These are phyloP conservation scores for Termitomyces sp. DNA, from an alignment of 768 basidiomycete species.

Conservation along the genomic window DNA sequence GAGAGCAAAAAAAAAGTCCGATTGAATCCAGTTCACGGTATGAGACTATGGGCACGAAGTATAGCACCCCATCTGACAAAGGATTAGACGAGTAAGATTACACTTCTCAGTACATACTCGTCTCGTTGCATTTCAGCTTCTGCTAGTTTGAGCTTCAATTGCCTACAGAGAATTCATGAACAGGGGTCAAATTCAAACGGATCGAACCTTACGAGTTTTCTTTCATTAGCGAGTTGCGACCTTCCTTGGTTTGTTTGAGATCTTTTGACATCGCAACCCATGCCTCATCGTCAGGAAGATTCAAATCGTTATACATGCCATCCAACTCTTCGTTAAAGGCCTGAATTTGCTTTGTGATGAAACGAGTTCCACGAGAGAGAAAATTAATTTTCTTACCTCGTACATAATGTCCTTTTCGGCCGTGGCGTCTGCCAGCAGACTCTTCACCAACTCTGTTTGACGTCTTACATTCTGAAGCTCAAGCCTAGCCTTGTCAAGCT, in stretches of 20 bases:
- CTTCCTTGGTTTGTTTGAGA: constrained; percentile 69
- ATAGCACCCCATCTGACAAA: constrained; percentile 61
- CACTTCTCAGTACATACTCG: constrained; percentile 51
- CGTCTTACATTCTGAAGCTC: constrained; percentile 70
- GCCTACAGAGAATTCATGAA: constrained; percentile 33
- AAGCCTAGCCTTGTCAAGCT: constrained; percentile 56
- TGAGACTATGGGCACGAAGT: constrained; percentile 46
- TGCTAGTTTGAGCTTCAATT: constrained; percentile 64
- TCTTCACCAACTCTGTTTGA: constrained; percentile 78
- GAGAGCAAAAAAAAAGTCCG: not conserved
- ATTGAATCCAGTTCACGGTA: constrained; percentile 21
- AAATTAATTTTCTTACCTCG: constrained; percentile 49
- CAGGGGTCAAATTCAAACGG: not conserved
- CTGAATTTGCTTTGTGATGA: constrained; percentile 33
- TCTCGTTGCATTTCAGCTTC: constrained; percentile 75
- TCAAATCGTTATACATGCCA: constrained; percentile 82
- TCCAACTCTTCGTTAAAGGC: constrained; percentile 95
- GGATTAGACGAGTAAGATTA: constrained; percentile 9
- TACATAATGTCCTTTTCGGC: constrained; percentile 93
- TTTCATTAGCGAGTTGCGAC: constrained; percentile 64
- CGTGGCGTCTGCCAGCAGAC: constrained; percentile 70
- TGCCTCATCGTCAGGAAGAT: constrained; percentile 80
- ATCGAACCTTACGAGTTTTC: constrained; percentile 71
- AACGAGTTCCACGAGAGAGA: not conserved
- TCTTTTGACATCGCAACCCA: constrained; percentile 77